These are phyloP conservation scores for Paramecium primaurelia DNA, from an alignment of 73 alveolate genomes.

Conservation along the genomic window DNA sequence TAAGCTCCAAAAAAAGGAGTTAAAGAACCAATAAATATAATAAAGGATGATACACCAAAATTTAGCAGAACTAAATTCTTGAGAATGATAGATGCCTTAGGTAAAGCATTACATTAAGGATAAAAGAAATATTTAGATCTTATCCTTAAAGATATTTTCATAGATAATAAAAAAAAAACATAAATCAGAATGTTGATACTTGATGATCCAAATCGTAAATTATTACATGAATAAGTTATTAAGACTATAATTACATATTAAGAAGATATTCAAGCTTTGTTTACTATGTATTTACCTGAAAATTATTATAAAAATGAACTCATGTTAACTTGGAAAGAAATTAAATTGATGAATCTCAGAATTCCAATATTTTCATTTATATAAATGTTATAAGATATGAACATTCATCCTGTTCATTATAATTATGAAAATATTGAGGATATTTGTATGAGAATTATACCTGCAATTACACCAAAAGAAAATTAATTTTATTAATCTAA, in stretches of 20 bases:
- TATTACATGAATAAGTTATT: not conserved
- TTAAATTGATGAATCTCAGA: slow-evolving; percentile 18
- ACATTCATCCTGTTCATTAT: not conserved
- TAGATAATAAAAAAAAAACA: slow-evolving; percentile 29
- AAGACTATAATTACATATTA: not conserved
- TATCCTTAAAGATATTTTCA: not conserved
- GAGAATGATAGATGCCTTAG: not conserved
- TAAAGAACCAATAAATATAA: not conserved
- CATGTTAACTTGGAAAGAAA: slow-evolving; percentile 39
- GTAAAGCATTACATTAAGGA: not conserved
- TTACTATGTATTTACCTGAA: slow-evolving; percentile 29
- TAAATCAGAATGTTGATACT: not conserved
- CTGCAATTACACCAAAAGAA: not conserved
- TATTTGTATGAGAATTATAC: slow-evolving; percentile 22
- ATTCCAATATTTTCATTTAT: not conserved
- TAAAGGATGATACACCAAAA: slow-evolving; percentile 5
- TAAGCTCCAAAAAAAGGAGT: not conserved
- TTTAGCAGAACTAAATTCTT: not conserved
- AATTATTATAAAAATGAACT: not conserved
- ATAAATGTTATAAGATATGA: not conserved
- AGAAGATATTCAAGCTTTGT: not conserved
- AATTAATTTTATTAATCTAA: not conserved
- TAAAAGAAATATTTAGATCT: not conserved
- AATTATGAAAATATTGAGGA: not conserved
- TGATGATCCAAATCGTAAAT: not conserved